Evolutionary conservation across 331 rosid species (phyloP).

Genomic region (Erythrophleum ivorense): DNA sequence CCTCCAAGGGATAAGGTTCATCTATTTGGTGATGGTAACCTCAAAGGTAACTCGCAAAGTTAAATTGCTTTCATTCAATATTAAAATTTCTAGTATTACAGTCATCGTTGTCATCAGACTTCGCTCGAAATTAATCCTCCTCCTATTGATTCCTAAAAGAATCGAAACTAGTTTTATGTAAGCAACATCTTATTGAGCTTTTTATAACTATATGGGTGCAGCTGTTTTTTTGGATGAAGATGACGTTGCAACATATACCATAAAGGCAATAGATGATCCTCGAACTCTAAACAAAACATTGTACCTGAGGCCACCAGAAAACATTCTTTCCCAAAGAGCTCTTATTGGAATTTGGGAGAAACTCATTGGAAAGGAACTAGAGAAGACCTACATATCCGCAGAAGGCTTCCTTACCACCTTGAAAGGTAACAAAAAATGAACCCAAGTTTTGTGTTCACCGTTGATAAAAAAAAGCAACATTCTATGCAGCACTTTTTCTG

Average conservation of each 20-base stretch:
- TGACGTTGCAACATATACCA: conserved; percentile 66
- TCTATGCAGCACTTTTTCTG: background rate
- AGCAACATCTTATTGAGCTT: background rate
- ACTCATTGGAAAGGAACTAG: conserved; percentile 52
- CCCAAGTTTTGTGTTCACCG: background rate
- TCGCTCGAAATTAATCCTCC: too few species aligned
- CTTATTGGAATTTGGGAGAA: conserved; percentile 68
- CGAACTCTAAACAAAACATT: conserved; percentile 75
- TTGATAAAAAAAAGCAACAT: background rate
- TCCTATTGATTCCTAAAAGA: background rate
- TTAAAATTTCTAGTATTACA: background rate
- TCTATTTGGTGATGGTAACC: conserved; percentile 67
- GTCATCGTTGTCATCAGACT: background rate
- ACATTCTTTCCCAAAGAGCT: conserved; percentile 64
- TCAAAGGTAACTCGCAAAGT: conserved; percentile 55
- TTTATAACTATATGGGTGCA: conserved; percentile 16
- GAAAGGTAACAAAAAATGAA: conserved; percentile 49
- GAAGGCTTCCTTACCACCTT: conserved; percentile 61
- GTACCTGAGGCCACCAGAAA: conserved; percentile 67
- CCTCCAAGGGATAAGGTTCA: conserved; percentile 66
- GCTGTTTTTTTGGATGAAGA: conserved; percentile 68
- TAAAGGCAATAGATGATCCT: conserved; percentile 72
- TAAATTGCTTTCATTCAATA: background rate
- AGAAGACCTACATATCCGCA: conserved; percentile 50
- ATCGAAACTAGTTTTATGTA: background rate